Evolutionary conservation across 176 grass and related monocot genomes (phyloP).

Genomic region (Cocos nucifera): DNA sequence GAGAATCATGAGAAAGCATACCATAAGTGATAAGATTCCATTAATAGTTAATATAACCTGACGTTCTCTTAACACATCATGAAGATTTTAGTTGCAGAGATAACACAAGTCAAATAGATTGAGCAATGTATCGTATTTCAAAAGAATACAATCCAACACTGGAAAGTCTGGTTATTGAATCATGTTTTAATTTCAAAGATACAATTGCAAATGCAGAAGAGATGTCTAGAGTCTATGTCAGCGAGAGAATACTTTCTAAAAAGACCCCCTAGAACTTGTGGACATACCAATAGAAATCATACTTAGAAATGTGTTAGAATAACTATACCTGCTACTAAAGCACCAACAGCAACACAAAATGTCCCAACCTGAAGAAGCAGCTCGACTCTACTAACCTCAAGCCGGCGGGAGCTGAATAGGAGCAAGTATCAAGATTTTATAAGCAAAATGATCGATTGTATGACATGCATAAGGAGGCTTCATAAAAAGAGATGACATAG

Average conservation of each 20-base stretch:
- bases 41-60: no score
- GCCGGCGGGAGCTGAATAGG: constrained; percentile 66
- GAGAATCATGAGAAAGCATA: no score
- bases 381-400: constrained; percentile 92
- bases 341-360: constrained; percentile 83
- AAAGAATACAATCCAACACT: no score
- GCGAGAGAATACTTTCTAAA: constrained; percentile 1
- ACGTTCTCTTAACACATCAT: no score
- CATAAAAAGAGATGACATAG: background rate
- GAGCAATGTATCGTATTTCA: no score
- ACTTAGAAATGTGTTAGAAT: constrained; percentile 6
- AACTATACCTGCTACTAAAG: constrained; percentile 76
- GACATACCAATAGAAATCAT: constrained; percentile 7
- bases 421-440: background rate
- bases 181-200: background rate
- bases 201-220: background rate
- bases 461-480: background rate
- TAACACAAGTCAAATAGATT: no score
- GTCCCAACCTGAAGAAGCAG: constrained; percentile 95
- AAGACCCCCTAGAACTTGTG: background rate
- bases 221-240: background rate
- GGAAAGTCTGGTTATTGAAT: background rate
- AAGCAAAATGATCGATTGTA: constrained; percentile 12
- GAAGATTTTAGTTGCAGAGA: no score
- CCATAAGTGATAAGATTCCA: no score